Evolutionary conservation across 768 basidiomycete species (phyloP), one percentile per base, ranked within the genome.

Genomic region (Auriscalpium vulgare): DNA sequence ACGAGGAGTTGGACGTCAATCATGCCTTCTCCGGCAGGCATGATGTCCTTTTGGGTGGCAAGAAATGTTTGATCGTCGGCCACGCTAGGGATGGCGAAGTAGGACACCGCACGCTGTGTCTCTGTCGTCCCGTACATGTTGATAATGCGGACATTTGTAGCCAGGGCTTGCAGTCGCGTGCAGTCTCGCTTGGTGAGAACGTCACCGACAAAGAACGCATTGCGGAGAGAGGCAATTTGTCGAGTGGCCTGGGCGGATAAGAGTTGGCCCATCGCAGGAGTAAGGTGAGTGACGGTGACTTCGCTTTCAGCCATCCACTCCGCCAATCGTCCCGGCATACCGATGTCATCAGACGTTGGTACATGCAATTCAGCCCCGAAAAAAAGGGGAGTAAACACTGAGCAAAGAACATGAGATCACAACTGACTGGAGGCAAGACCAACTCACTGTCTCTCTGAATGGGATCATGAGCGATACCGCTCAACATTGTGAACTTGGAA

Each of bases 121-220:
- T 99, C 97, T 19, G 97, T 99, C 8, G 97, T 98, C 14, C 97
- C 97, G 69, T 97, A 99, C 97, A 99, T 99, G 77, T 99, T 99
- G 71, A 98, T 86, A 67, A 99, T 97, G 37, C 84, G 78, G 13
- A 95, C 93, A 63, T 98, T 97, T 11, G 83, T 75, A 2, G 95
- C 97, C 49, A 99, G 85, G 2, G 89, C 79, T 69, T 99, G 97
- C 3, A 99, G 79, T 37, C 97, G 89, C 44, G 88, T 82, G 65
- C 95, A 98, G 69, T 99, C 97, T 46, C 97, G 89, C 71, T 98
- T 99, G 58, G 97, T 98, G 54, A 99, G 84, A 45, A 98, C 85
- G 67, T 99, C 97, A n/a, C 97, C 97, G 47, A 99, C 97, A 68
- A 99, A 98, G 77, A 99, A 98, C 10, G 97, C 97, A 65, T 88